phyloP scores from a whole-genome alignment of 1,284 basidiomycete species.

The Inonotus hispidus region DNA sequence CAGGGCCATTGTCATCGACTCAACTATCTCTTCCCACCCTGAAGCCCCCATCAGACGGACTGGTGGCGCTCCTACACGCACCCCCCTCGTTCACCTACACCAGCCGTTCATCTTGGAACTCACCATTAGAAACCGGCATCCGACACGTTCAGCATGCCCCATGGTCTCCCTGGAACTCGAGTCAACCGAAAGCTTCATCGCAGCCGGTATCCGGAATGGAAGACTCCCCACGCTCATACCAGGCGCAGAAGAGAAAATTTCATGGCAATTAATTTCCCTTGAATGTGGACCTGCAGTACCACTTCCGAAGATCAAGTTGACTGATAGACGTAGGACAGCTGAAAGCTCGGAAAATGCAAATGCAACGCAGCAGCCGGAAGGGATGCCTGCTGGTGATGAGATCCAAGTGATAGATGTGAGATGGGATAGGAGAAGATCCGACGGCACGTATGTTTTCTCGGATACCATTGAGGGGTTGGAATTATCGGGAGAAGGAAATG shows the following conservation, averaged over 20 bases:
- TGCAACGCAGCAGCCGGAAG: constrained; percentile 14
- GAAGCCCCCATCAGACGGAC: constrained; percentile 47
- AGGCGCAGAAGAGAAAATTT: constrained; percentile 55
- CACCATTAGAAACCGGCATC: constrained; percentile 60
- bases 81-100: constrained; percentile 61
- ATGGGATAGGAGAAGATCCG: constrained; percentile 31
- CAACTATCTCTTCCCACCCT: constrained; percentile 52
- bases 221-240: constrained; percentile 65
- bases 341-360: constrained; percentile 15
- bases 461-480: not conserved
- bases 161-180: constrained; percentile 65
- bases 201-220: constrained; percentile 62
- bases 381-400: constrained; percentile 37
- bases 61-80: constrained; percentile 59
- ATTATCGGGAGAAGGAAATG: not conserved
- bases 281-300: constrained; percentile 58
- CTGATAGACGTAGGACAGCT: constrained; percentile 42
- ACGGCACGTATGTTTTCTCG: not conserved
- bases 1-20: constrained; percentile 43
- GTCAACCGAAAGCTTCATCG: constrained; percentile 50
- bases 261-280: constrained; percentile 64
- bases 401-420: constrained; percentile 51
- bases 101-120: constrained; percentile 49
- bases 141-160: constrained; percentile 57
- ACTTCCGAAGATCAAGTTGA: constrained; percentile 53